Percentiles rank a stretch among this genome's conserved stretches.
Evolutionary conservation across 2,329 filamentous ascomycete genomes (phyloP).

Genomic region (Daldinia sp.): DNA sequence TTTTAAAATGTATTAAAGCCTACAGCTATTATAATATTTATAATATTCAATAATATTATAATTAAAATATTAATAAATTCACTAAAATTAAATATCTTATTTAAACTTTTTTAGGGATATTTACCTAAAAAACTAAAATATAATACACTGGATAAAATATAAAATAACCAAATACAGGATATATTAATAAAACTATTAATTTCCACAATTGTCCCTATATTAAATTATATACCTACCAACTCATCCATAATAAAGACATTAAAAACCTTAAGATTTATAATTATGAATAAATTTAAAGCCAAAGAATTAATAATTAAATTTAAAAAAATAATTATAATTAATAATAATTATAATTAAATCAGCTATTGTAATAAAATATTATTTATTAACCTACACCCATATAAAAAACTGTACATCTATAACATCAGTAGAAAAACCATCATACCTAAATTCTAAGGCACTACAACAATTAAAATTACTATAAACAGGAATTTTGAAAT

Average conservation of each 20-base stretch:
- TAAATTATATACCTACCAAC: background rate
- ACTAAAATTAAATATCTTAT: background rate
- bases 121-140: background rate
- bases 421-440: background rate
- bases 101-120: background rate
- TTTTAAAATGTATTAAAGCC: background rate
- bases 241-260: background rate
- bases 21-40: background rate
- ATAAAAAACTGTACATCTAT: background rate
- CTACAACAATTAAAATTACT: background rate
- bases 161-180: background rate
- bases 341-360: conserved; percentile 4
- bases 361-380: background rate
- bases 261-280: background rate
- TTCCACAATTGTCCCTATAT: background rate
- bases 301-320: background rate
- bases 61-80: background rate
- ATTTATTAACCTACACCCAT: background rate
- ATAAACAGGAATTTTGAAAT: background rate
- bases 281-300: background rate
- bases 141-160: no score
- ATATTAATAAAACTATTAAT: background rate
- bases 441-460: background rate
- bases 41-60: background rate
- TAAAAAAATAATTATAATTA: conserved; percentile 1